phyloP scores from a whole-genome alignment of 1,284 basidiomycete genomes.

The Irpex sp. region DNA sequence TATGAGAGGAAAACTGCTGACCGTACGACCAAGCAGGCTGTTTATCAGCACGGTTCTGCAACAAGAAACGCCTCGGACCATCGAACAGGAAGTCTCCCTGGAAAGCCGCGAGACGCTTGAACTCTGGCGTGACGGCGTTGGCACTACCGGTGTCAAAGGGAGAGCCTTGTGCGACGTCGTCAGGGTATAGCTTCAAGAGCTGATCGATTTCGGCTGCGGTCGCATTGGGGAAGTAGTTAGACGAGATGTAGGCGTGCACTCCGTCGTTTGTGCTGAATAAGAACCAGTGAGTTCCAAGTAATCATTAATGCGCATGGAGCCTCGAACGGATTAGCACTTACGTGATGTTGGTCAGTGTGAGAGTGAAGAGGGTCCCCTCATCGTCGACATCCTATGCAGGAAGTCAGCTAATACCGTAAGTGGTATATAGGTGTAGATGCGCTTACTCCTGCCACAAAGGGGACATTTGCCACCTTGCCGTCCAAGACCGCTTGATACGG shows the following conservation, averaged over 20 bases:
- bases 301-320: background rate
- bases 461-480: conserved; percentile 23
- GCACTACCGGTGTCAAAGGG: conserved; percentile 45
- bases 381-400: background rate
- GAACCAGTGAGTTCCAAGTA: background rate
- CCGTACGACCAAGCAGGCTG: conserved; percentile 27
- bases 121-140: conserved; percentile 45
- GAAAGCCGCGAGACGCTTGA: conserved; percentile 49
- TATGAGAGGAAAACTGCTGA: background rate
- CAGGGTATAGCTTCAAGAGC: conserved; percentile 24
- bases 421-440: background rate
- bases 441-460: conserved; percentile 24
- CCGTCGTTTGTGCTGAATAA: conserved; percentile 35
- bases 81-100: conserved; percentile 53
- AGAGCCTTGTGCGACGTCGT: conserved; percentile 37
- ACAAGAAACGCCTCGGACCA: conserved; percentile 47
- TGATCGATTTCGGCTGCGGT: conserved; percentile 14
- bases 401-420: background rate
- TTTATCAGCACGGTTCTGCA: conserved; percentile 24
- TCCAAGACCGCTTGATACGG: conserved; percentile 20
- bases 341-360: background rate
- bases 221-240: conserved; percentile 19
- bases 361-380: background rate
- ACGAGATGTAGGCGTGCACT: conserved; percentile 33
- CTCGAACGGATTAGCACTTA: background rate